Evolutionary conservation across 176 grass and related monocot genomes (phyloP).

Genomic region (Pontederia crassipes): DNA sequence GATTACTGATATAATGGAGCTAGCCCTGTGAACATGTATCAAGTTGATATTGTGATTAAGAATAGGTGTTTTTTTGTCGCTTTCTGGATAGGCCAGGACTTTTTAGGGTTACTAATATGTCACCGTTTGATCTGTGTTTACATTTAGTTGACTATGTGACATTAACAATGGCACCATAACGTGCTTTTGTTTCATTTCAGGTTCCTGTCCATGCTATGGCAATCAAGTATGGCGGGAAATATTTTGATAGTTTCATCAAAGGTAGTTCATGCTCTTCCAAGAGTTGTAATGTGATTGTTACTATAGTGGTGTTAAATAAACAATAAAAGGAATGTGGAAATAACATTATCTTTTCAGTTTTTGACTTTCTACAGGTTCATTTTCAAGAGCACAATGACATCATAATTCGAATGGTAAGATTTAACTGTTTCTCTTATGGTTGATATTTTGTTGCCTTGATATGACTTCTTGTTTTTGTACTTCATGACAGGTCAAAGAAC

Average conservation of each 20-base stretch:
- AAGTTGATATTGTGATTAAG: too few relatives aligned
- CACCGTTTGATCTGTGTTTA: too few relatives aligned
- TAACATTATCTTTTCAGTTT: constrained; percentile 40
- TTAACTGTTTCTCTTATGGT: background rate
- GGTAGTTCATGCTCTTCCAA: constrained; percentile 26
- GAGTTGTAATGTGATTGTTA: background rate
- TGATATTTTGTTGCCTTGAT: constrained; percentile 8
- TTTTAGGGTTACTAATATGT: too few relatives aligned
- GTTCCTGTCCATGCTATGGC: constrained; percentile 67
- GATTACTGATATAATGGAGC: too few relatives aligned
- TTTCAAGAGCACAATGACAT: constrained; percentile 38
- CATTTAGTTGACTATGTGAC: too few relatives aligned
- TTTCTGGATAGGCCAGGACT: too few relatives aligned
- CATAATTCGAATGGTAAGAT: constrained; percentile 59
- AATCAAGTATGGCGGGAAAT: constrained; percentile 78
- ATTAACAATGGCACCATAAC: background rate
- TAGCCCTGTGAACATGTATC: too few relatives aligned
- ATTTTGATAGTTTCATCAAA: constrained; percentile 82
- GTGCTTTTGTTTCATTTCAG: constrained; percentile 21
- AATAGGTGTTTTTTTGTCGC: too few relatives aligned
- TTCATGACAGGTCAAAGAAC: constrained; percentile 43
- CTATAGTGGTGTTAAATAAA: background rate
- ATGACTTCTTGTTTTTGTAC: constrained; percentile 2
- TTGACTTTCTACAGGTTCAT: constrained; percentile 56
- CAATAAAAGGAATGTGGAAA: too few relatives aligned